Evolutionary conservation across 441 rosid genomes (phyloP), one percentile per base, ranked within the genome.

Genomic region (Isatis lusitanica): DNA sequence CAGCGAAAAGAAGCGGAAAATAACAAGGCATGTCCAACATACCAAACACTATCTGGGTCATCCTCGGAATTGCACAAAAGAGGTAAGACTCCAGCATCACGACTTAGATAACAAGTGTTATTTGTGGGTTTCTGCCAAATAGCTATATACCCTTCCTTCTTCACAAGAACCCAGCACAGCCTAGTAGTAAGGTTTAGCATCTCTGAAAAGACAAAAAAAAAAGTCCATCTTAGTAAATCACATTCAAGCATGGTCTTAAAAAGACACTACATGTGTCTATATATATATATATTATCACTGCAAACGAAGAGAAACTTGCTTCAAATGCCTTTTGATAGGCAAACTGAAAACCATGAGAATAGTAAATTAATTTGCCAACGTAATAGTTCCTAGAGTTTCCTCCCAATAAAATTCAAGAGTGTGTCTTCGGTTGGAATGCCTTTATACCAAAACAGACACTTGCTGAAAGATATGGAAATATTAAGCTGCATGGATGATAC

Each of bases 81-180:
- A 71, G 98, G 98, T 36, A 18, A 80, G 55, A 78, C 77, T 79
- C 84, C 97, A 35, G 79, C 79, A 63, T 81, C 90, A 59, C 97
- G 97, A 79, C 84, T 86, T 64, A 93, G 79, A 78, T 93, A 96
- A 83, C 97, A 91, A 74, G 80, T 85, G 81, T 96, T 91, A 78
- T 91, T 85, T 30, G 68, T 39, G 63, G 99, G 97, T 77, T 96
- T 93, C 83, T 83, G 82, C 98, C 99, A 93, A 68, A 96, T 81
- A 67, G 99, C 97, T 84, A 96, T 80, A 78, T 93, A 94, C 57
- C 98, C 98, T 81, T 89, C 99, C 85, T 86, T 96, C 87, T 92
- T 93, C 21, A 93, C 89, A 67, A 93, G 94, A 70, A 83, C 82
- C 99, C 99, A 93, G 85, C 99, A 96, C 62, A 96, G 93, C 53